phyloP scores from a whole-genome alignment of 1,284 basidiomycete genomes.

The Sanghuangporus sanghuang region DNA sequence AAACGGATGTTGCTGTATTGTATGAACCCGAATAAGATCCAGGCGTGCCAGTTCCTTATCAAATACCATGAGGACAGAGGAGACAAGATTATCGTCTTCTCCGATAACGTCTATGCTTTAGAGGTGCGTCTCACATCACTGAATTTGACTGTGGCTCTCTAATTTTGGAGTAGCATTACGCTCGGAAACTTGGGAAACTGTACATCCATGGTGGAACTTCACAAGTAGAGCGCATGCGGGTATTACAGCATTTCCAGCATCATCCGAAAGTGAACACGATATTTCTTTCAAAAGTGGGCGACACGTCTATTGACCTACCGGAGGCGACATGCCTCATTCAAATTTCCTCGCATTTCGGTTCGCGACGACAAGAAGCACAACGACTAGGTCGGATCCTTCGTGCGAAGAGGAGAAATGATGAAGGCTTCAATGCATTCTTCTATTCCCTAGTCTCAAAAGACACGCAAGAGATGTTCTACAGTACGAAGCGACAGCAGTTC shows the following conservation, averaged over 20 bases:
- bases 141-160: not conserved
- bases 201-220: conserved; percentile 98
- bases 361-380: conserved; percentile 96
- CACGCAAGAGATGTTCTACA: conserved; percentile 99
- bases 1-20: conserved; percentile 97
- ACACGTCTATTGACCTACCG: conserved; percentile 98
- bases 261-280: conserved; percentile 97
- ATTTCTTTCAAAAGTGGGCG: conserved; percentile 98
- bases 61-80: conserved; percentile 97
- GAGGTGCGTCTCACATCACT: conserved; percentile 58
- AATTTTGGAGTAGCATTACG: conserved; percentile 73
- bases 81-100: conserved; percentile 99
- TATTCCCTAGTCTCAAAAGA: conserved; percentile 99
- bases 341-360: conserved; percentile 99
- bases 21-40: conserved; percentile 99
- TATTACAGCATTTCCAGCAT: conserved; percentile 94
- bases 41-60: conserved; percentile 98
- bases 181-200: conserved; percentile 88
- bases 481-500: conserved; percentile 98
- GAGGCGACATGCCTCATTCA: conserved; percentile 99
- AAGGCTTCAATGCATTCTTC: conserved; percentile 99
- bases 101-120: conserved; percentile 95
- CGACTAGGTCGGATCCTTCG: conserved; percentile 92
- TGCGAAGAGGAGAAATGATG: conserved; percentile 96
- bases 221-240: conserved; percentile 93